Evolutionary conservation across 768 basidiomycete genomes (phyloP), one percentile per base, ranked within the genome.

Genomic region (Lactifluus piperatus): DNA sequence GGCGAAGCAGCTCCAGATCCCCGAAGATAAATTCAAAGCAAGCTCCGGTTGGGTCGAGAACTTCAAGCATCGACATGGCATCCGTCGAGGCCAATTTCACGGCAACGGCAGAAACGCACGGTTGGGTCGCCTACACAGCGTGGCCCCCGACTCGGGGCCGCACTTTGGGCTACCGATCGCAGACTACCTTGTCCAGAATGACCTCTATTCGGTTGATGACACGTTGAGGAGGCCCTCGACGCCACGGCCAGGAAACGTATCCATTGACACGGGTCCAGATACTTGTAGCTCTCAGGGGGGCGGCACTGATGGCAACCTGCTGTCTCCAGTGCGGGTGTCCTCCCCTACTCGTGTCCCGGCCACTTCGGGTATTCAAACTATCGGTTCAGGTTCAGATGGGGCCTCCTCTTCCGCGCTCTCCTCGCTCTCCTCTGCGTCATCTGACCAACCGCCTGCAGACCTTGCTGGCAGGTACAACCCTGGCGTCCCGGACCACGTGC

Each of bases 41-140:
- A 89, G 86, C 68, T 83, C 86, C 10, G 90, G 91, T 4, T 94
- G 92, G 92, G 79, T 94, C 54, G 91, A 94, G 69, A 91, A 91
- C 70, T 94, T 93, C 77, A 94, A 93, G 74, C 79, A 81, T 65
- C 84, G 92, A 34, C 81, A 87, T 63, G 82, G 82, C 58, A 88
- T 94, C 61, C 79, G 82, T 44, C 80, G 80, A 24, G 89, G 88
- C 1, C 72, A 79, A 20, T 85, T 80, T 79, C 72, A 70, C 20
- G 76, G 77, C 27, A 68, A 69, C 30, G 77, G 74, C 54, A 73
- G 71, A 46, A 68, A 68, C 54, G 45, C 51, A 45, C 62, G 54
- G 36, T 46, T 58, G 64, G 57, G 58, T 53, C 51, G 57, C 54
- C 43, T 41, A 1, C 58, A 56, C 49, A 34, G 43, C 54, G 34